Conservation (phyloP, 2,329 filamentous ascomycete species). For the Phaeosphaeria sp. region DNA sequence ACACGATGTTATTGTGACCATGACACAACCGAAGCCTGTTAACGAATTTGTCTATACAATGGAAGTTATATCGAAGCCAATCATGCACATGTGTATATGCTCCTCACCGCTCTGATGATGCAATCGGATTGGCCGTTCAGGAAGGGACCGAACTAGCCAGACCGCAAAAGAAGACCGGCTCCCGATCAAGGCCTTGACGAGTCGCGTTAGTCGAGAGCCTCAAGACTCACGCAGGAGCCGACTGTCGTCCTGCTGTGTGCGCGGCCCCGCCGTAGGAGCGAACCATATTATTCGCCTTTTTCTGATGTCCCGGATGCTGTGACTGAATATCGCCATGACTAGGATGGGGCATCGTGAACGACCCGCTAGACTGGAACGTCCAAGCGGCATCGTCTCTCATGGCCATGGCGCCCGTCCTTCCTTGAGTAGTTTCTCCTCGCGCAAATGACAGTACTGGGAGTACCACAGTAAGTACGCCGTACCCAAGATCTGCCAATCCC, state of each 20-base stretch:
- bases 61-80: conserved; percentile 27
- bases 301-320: too few relatives aligned
- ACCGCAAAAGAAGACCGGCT: conserved; percentile 28
- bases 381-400: conserved; percentile 20
- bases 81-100: conserved; percentile 11
- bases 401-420: background rate
- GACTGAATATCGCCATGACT: background rate
- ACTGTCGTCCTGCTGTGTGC: conserved; percentile 17
- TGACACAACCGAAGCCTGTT: background rate
- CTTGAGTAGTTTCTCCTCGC: conserved; percentile 10
- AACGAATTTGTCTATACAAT: conserved; percentile 14
- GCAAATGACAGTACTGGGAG: conserved; percentile 46
- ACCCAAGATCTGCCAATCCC: conserved; percentile 22
- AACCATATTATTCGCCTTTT: conserved; percentile 1
- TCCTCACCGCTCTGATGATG: conserved; percentile 38
- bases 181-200: conserved; percentile 14
- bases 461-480: conserved; percentile 31
- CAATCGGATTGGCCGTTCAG: conserved; percentile 23
- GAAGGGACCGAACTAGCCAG: conserved; percentile 24
- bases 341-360: conserved; percentile 24
- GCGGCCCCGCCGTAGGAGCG: conserved; percentile 28
- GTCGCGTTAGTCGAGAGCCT: conserved; percentile 25
- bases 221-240: conserved; percentile 22
- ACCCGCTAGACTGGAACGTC: conserved; percentile 33
- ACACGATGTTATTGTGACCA: background rate